Evolutionary conservation across 768 basidiomycete genomes (phyloP).

Genomic region (Dacryopinax primogenitus): DNA sequence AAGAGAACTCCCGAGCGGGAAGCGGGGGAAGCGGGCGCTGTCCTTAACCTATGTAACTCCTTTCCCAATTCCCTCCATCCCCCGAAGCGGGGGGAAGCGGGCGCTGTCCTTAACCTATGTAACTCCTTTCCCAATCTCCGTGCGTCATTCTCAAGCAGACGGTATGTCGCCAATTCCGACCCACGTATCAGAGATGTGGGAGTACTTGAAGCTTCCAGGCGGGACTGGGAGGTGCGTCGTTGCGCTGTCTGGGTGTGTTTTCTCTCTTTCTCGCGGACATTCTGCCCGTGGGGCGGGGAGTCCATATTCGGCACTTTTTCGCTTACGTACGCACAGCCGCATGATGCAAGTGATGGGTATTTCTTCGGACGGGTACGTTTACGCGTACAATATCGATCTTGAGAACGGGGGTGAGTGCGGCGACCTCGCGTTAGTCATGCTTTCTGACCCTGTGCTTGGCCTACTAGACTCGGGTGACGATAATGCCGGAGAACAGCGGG

Average conservation of each 20-base stretch:
- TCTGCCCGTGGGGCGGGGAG: neutral
- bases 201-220: conserved; percentile 71
- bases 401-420: conserved; percentile 93
- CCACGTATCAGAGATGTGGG: conserved; percentile 83
- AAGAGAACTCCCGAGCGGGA: neutral
- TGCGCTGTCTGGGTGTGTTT: conserved; percentile 72
- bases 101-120: neutral
- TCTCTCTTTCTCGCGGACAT: neutral
- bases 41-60: neutral
- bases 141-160: too few relatives aligned
- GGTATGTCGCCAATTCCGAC: conserved; percentile 45
- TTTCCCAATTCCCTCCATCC: too few relatives aligned
- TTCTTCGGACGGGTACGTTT: conserved; percentile 89
- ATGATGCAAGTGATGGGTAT: conserved; percentile 96
- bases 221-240: conserved; percentile 73
- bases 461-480: too few relatives aligned
- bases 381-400: conserved; percentile 88
- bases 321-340: conserved; percentile 39
- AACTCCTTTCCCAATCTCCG: too few relatives aligned
- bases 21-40: neutral
- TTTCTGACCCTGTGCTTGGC: too few relatives aligned
- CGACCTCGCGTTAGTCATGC: too few relatives aligned
- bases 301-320: neutral
- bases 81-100: too few relatives aligned
- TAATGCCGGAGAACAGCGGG: too few relatives aligned